These are phyloP conservation scores for Mycena amicta DNA, from an alignment of 768 basidiomycete genomes.

Conservation along the genomic window DNA sequence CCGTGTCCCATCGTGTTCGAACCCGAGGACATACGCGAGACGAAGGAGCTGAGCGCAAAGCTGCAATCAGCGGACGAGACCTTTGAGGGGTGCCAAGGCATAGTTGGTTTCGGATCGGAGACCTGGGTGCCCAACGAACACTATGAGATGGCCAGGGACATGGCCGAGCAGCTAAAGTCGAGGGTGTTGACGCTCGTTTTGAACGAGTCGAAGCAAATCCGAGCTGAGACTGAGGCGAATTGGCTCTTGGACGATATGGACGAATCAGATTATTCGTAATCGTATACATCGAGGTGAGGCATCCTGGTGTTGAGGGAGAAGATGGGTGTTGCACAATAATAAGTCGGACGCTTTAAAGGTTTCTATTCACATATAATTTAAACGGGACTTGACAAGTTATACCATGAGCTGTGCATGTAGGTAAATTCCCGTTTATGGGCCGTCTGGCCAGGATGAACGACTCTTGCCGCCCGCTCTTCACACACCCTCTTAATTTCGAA, in stretches of 20 bases:
- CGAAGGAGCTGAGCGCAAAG: conserved; percentile 30
- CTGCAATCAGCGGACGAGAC: conserved; percentile 37
- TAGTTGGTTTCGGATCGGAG: conserved; percentile 40
- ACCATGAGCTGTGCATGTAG: no score
- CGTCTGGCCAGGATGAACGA: no score
- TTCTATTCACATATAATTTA: no score
- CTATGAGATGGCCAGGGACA: conserved; percentile 42
- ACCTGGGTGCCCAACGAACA: conserved; percentile 44
- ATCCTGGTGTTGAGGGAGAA: no score
- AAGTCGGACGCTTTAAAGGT: no score
- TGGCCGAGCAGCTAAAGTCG: conserved; percentile 38
- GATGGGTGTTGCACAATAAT: no score
- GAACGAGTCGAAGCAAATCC: conserved; percentile 31
- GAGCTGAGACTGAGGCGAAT: conserved; percentile 38
- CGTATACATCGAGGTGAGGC: no score
- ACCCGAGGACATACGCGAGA: conserved; percentile 39
- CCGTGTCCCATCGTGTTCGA: conserved; percentile 52
- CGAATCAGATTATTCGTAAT: conserved; percentile 40
- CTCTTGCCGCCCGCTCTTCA: no score
- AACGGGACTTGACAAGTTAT: no score
- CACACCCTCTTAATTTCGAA: no score
- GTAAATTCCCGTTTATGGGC: no score
- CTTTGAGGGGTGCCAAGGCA: conserved; percentile 29
- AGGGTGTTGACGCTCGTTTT: conserved; percentile 31
- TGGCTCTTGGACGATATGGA: conserved; percentile 55